These are phyloP conservation scores for Boletus semigastroideus DNA, from an alignment of 1,284 basidiomycete species.

Conservation along the genomic window DNA sequence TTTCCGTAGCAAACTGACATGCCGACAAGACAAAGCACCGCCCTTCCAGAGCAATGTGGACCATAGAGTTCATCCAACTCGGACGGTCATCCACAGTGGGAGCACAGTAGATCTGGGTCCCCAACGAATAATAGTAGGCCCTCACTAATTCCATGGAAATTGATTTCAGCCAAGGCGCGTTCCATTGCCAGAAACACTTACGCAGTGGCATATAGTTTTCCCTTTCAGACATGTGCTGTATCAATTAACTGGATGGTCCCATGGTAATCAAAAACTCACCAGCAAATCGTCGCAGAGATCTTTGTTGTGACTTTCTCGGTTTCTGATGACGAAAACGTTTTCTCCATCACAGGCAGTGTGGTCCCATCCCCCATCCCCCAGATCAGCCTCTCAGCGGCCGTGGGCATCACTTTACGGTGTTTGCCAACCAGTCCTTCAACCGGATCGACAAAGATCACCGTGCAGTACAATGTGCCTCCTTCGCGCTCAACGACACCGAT, in stretches of 20 bases:
- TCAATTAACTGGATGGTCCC: constrained; percentile 4
- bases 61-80: constrained; percentile 66
- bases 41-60: constrained; percentile 74
- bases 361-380: constrained; percentile 66
- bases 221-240: constrained; percentile 35
- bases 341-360: constrained; percentile 46
- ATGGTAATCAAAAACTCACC: constrained; percentile 41
- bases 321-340: constrained; percentile 29
- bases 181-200: constrained; percentile 28
- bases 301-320: constrained; percentile 43
- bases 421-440: constrained; percentile 56
- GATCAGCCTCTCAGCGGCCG: constrained; percentile 64
- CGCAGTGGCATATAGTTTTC: constrained; percentile 78
- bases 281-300: constrained; percentile 66
- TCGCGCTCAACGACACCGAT: constrained; percentile 70
- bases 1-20: constrained; percentile 63
- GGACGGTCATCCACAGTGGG: constrained; percentile 71
- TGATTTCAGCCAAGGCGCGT: neutral
- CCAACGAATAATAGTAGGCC: constrained; percentile 59
- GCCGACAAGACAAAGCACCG: constrained; percentile 72
- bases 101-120: constrained; percentile 66
- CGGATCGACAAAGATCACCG: constrained; percentile 64
- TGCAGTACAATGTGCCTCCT: constrained; percentile 70
- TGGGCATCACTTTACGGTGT: constrained; percentile 75
- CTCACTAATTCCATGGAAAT: constrained; percentile 41